These are phyloP conservation scores for Fusarium irregulare DNA, from an alignment of 2,329 filamentous ascomycete species.

Conservation along the genomic window DNA sequence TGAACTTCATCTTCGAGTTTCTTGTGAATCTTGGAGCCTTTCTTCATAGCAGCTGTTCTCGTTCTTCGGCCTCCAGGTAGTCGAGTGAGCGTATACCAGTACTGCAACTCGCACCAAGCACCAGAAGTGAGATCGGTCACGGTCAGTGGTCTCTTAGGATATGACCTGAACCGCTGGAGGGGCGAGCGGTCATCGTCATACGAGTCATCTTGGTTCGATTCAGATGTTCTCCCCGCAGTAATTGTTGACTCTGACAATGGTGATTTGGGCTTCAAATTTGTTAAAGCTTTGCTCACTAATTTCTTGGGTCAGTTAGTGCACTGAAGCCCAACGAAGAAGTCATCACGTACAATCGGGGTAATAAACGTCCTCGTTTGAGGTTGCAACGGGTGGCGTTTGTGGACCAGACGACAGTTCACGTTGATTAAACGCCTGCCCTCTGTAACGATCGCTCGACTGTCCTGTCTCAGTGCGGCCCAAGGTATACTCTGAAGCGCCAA, in stretches of 20 bases:
- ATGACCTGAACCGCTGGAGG: slow-evolving; percentile 80
- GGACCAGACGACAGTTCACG: slow-evolving; percentile 2
- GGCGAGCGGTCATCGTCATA: slow-evolving; percentile 62
- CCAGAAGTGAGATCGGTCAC: slow-evolving; percentile 91
- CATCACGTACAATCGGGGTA: slow-evolving; percentile 66
- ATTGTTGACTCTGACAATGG: slow-evolving; percentile 28
- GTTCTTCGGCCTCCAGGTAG: slow-evolving; percentile 78
- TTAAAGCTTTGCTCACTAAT: slow-evolving; percentile 66
- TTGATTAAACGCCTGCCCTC: slow-evolving; percentile 8
- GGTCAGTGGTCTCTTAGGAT: slow-evolving; percentile 81
- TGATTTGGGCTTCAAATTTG: slow-evolving; percentile 31
- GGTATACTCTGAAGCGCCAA: background rate
- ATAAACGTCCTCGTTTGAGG: slow-evolving; percentile 47
- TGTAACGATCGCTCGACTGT: slow-evolving; percentile 2
- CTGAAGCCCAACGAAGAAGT: slow-evolving; percentile 11
- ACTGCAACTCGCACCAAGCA: slow-evolving; percentile 96
- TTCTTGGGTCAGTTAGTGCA: slow-evolving; percentile 73
- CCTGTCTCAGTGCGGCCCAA: slow-evolving; percentile 9
- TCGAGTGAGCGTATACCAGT: slow-evolving; percentile 85
- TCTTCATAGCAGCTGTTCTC: slow-evolving; percentile 83
- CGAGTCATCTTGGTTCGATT: slow-evolving; percentile 12
- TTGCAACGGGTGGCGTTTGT: slow-evolving; percentile 18
- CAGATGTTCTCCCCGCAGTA: slow-evolving; percentile 15
- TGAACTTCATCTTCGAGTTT: slow-evolving; percentile 88
- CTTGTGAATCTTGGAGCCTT: slow-evolving; percentile 83